Base-by-base conservation (phyloP, 2,329 filamentous ascomycete genomes). In the Epichloe elymi region DNA sequence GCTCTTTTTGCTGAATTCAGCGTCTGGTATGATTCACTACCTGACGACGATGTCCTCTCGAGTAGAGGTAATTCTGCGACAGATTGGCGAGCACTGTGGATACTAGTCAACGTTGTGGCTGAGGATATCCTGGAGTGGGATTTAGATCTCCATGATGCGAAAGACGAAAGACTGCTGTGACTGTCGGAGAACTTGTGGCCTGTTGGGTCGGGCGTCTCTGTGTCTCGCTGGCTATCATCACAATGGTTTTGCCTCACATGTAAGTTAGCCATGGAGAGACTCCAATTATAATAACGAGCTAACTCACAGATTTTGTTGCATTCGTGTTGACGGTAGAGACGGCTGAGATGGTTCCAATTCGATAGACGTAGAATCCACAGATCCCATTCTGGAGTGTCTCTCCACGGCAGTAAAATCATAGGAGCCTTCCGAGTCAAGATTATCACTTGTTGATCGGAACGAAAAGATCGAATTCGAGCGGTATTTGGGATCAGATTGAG, bases 41-140 rank as follows among this genome's bases (percentile, higher is more conserved):
- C 52, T 39, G 61, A 58, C 12, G 61, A 63, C 40, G 65, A 55
- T 51, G 63, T 69, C 19, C 65, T 61, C 48, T 73, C 70, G 17
- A 67, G 57, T 4, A 62, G 58, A 5, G 67, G 65, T 39, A 69
- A 61, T 43, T 74, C 70, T 20, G 64, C 61, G 19, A 66, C 55
- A 5, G 66, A 60, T 10, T 63, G 57, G 14, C 60, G 61, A 40
- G 67, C 58, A 12, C 64, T 60, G 51, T 68, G 66, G 7, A 66
- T 61, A 10, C 70, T 70, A 48, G 71, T 70, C 20, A 74, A 65
- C 0, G 74, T 78, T 1, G 76, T 78, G 42, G 73, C 66, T 0
- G 76, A 79, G 2, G 76, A 78, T 47, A 76, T 68, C 38, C 75
- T 68, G 2, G 76, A 79, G 57, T 79, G 74, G 0, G 68, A 65